Conservation (phyloP, 2,329 filamentous ascomycete species). For the Xylariaceae sp. region DNA sequence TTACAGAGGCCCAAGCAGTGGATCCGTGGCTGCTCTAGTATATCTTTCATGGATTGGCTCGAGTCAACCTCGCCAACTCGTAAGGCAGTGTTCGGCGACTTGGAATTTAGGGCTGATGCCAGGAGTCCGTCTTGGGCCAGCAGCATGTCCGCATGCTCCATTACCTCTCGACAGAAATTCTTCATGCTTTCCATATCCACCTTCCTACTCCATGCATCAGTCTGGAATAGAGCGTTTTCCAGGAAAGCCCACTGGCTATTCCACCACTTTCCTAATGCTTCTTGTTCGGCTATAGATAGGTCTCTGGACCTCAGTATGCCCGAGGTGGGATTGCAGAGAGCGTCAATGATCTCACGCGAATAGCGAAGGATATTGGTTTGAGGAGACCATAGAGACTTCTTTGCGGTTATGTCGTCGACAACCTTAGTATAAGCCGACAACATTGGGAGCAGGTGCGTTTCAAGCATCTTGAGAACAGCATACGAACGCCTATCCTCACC, state of each 20-base stretch:
- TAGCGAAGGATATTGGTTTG: slow-evolving; percentile 54
- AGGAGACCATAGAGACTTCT: slow-evolving; percentile 49
- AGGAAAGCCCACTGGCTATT: slow-evolving; percentile 75
- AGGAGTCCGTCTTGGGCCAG: slow-evolving; percentile 83
- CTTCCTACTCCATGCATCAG: slow-evolving; percentile 74
- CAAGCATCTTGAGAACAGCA: slow-evolving; percentile 44
- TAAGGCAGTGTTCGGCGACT: slow-evolving; percentile 28
- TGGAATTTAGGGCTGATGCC: slow-evolving; percentile 56
- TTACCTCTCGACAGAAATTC: slow-evolving; percentile 88
- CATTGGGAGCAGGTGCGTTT: slow-evolving; percentile 40
- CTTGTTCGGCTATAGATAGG: slow-evolving; percentile 57
- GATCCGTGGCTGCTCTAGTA: slow-evolving; percentile 59
- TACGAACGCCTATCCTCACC: slow-evolving; percentile 53
- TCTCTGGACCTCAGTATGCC: slow-evolving; percentile 51
- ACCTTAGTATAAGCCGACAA: slow-evolving; percentile 42
- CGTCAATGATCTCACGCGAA: slow-evolving; percentile 51
- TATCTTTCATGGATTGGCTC: slow-evolving; percentile 36
- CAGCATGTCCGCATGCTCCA: slow-evolving; percentile 83
- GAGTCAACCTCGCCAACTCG: slow-evolving; percentile 34
- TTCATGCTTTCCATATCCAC: slow-evolving; percentile 77
- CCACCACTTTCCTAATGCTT: slow-evolving; percentile 75
- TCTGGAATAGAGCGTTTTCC: slow-evolving; percentile 73
- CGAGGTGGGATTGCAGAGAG: slow-evolving; percentile 50
- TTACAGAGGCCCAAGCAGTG: slow-evolving; percentile 68
- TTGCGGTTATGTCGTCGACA: slow-evolving; percentile 38